Base-by-base conservation (phyloP, 257 asterid genomes). In the Henckelia pumila region DNA sequence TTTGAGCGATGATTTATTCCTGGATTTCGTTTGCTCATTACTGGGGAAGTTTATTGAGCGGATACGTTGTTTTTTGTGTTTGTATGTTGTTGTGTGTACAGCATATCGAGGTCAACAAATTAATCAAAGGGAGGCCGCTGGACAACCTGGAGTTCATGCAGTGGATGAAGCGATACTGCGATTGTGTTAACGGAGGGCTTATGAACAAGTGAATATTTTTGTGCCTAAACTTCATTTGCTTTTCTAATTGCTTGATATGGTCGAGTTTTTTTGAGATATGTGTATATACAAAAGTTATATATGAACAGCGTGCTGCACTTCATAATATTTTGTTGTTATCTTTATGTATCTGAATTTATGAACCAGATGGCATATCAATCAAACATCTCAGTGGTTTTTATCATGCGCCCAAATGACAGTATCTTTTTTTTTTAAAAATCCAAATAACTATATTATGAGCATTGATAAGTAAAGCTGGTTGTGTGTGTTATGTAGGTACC, bases 131-230 rank as follows among this genome's bases (percentile, higher is more conserved):
- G 44, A 86, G 95, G 74, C 81, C 96, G 2, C 80, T 88, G 83
- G 98, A 92, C 71, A 92, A 92, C 64, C 71, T 92, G 79, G 97
- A 92, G 68, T 89, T 92, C 71, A 86, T 92, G 96, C 98, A 92
- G 44, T 92, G 97, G 98, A 79, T 92, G 97, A 92, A 92, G 81
- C 90, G 83, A 5, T 92, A 92, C 68, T 89, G 89, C 0, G 96
- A 92, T 61, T 69, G 83, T 56, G 76, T 72, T 56, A 82, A 80
- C 67, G 92, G 97, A 66, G 96, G 92, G 7, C 66, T 65, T 63
- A 30, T 66, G 16, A 78, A 65, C 73, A 83, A 66, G 96, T 89
- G 72, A 68, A 28, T 66, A 30, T 55, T 53, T 49, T 23, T 16
- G 40, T 44, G 69, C 23, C 35, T 11, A 63, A 25, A 13, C 26